Percentiles rank a stretch among this genome's conserved stretches.
phyloP scores from a whole-genome alignment of 768 basidiomycete genomes.

The Termitomyces sp. region DNA sequence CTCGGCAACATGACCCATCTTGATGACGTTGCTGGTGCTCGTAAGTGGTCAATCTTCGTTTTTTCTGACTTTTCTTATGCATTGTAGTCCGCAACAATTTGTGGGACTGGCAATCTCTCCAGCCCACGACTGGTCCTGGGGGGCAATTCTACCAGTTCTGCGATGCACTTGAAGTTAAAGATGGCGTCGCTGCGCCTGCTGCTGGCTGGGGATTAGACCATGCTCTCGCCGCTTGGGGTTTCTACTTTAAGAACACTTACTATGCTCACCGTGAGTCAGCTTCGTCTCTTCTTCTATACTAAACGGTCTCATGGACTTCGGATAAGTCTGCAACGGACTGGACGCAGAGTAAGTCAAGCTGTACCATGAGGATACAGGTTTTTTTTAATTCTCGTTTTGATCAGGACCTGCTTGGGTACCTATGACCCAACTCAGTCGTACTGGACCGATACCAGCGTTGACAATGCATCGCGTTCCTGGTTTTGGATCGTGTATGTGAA shows the following conservation, averaged over 20 bases:
- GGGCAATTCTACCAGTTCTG: slow-evolving; percentile 58
- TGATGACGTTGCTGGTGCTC: slow-evolving; percentile 63
- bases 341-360: slow-evolving; percentile 43
- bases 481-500: slow-evolving; percentile 61
- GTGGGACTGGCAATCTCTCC: slow-evolving; percentile 67
- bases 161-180: slow-evolving; percentile 63
- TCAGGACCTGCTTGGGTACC: slow-evolving; percentile 39
- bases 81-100: slow-evolving; percentile 53
- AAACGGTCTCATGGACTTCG: background rate
- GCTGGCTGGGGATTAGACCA: slow-evolving; percentile 61
- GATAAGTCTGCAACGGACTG: slow-evolving; percentile 47
- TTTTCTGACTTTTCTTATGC: background rate
- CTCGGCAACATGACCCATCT: slow-evolving; percentile 53
- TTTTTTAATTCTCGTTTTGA: background rate
- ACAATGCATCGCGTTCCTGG: slow-evolving; percentile 64
- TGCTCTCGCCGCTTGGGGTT: slow-evolving; percentile 58
- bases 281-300: background rate
- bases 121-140: slow-evolving; percentile 44
- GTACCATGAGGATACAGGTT: background rate
- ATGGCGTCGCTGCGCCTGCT: slow-evolving; percentile 46
- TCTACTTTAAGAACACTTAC: slow-evolving; percentile 52
- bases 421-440: slow-evolving; percentile 35
- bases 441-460: slow-evolving; percentile 54
- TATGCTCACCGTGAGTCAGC: slow-evolving; percentile 38
- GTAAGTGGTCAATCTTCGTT: slow-evolving; percentile 23